These are phyloP conservation scores for Penicillium sumatraense DNA, from an alignment of 2,329 filamentous ascomycete species.

Conservation along the genomic window DNA sequence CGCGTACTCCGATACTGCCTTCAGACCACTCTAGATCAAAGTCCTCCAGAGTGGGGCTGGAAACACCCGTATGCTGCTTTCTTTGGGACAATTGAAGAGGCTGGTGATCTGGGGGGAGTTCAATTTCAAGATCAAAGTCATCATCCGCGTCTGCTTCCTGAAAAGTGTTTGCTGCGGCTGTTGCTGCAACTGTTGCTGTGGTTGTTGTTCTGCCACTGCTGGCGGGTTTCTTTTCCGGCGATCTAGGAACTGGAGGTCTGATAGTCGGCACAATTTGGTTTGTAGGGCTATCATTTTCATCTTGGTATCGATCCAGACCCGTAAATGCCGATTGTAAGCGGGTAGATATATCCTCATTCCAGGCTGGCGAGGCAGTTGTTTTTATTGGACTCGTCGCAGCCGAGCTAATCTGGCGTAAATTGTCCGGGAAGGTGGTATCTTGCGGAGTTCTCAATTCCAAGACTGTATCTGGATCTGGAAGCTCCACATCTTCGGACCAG, in stretches of 20 bases:
- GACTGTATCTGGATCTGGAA: slow-evolving; percentile 61
- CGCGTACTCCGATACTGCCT: slow-evolving; percentile 87
- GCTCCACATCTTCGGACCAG: slow-evolving; percentile 78
- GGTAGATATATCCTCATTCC: slow-evolving; percentile 48
- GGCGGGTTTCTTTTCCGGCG: slow-evolving; percentile 53
- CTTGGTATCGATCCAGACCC: slow-evolving; percentile 67
- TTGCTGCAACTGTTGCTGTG: no score
- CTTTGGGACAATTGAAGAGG: slow-evolving; percentile 65
- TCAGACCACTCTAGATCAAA: slow-evolving; percentile 87
- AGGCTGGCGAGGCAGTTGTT: slow-evolving; percentile 30
- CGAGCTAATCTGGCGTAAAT: slow-evolving; percentile 68
- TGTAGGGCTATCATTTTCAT: slow-evolving; percentile 64
- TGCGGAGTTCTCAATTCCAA: slow-evolving; percentile 70
- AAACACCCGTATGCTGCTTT: slow-evolving; percentile 66
- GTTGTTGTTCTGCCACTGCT: slow-evolving; percentile 45
- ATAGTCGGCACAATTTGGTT: slow-evolving; percentile 70
- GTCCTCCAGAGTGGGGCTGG: slow-evolving; percentile 69
- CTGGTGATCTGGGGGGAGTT: slow-evolving; percentile 69
- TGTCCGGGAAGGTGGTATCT: slow-evolving; percentile 67
- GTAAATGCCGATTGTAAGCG: slow-evolving; percentile 59
- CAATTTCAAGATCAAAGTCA: slow-evolving; percentile 73
- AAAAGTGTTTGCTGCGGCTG: slow-evolving; percentile 49
- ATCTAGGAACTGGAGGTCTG: slow-evolving; percentile 65
- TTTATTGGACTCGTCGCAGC: slow-evolving; percentile 45
- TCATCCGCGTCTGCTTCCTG: slow-evolving; percentile 57